Evolutionary conservation across 2,329 filamentous ascomycete species (phyloP), one percentile per base, ranked within the genome.

Genomic region (Cladosporium halotolerans): DNA sequence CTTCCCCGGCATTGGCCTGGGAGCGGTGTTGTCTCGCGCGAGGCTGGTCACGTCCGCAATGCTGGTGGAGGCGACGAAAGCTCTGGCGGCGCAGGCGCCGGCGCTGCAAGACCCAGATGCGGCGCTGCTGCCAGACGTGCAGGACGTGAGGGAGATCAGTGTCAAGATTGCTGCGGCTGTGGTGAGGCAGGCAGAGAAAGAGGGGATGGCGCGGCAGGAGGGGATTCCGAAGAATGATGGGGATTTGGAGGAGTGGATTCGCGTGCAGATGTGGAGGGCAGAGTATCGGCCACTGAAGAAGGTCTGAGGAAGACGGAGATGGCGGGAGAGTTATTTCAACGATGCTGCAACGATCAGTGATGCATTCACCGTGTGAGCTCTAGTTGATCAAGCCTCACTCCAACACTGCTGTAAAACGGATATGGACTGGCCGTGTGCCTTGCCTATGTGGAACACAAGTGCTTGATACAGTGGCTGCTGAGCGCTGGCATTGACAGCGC

Each of bases 1-100:
- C 13, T 95, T 95, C 68, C 89, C 89, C 0, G 89, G 89, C 0
- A 92, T 95, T 55, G 89, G 89, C 0, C 82, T 95, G 1, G 90
- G 89, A 9, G 81, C 81, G 7, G 80, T 96, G 0, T 79, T 95
- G 1, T 84, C 78, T 23, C 82, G 88, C 11, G 77, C 85, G 2
- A 77, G 73, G 10, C 76, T 83, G 0, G 71, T 95, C 28, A 86
- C 85, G 0, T 84, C 91, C 57, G 80, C 81, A 57, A 91, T 95
- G 82, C 81, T 95, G 10, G 86, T 95, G 0, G 86, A 87, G 0
- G 90, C 89, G 0, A 83, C 88, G 3, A 80, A 85, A 62, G 86
- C 83, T 2, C 79, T 95, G 0, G 84, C 88, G 0, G 79, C 78
- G 3, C 76, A 86, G 54, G 85, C 85, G 0, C 90, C 90, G 0